Evolutionary conservation across 768 basidiomycete species (phyloP).

Genomic region (Udeniomyces megalosporus): DNA sequence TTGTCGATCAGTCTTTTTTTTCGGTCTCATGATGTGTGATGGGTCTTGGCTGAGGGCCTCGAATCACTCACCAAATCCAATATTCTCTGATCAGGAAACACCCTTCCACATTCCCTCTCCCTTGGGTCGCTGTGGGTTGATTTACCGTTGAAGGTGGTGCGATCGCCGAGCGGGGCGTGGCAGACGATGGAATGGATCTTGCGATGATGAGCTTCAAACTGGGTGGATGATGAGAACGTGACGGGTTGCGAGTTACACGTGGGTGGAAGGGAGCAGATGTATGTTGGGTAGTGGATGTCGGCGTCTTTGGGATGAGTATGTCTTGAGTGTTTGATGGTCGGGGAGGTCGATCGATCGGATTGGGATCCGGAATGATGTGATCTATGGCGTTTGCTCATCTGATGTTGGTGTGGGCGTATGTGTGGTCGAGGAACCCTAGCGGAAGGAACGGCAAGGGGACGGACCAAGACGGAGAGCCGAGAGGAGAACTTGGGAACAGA

Average conservation of each 20-base stretch:
- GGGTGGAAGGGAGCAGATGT: not conserved
- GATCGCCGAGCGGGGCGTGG: not conserved
- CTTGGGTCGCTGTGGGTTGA: not conserved
- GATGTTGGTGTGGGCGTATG: too few species aligned
- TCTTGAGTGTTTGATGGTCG: too few species aligned
- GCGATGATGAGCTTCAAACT: not conserved
- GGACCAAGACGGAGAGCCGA: too few species aligned
- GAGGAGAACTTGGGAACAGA: too few species aligned
- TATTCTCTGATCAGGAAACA: conserved; percentile 1
- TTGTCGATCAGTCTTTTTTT: not conserved
- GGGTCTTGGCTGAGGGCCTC: too few species aligned
- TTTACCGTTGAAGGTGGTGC: not conserved
- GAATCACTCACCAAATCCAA: conserved; percentile 1
- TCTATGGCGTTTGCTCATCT: too few species aligned
- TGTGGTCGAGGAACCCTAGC: too few species aligned
- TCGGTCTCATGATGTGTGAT: not conserved
- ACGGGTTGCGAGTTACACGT: not conserved
- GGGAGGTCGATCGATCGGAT: too few species aligned
- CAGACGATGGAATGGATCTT: not conserved
- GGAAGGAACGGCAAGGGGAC: too few species aligned
- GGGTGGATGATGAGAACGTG: not conserved
- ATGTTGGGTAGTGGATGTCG: too few species aligned
- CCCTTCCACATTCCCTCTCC: not conserved
- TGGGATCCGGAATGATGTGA: too few species aligned
- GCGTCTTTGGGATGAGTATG: too few species aligned